Base-by-base conservation (phyloP, 148 eudicot genomes). In the Nepenthes mirabilis region DNA sequence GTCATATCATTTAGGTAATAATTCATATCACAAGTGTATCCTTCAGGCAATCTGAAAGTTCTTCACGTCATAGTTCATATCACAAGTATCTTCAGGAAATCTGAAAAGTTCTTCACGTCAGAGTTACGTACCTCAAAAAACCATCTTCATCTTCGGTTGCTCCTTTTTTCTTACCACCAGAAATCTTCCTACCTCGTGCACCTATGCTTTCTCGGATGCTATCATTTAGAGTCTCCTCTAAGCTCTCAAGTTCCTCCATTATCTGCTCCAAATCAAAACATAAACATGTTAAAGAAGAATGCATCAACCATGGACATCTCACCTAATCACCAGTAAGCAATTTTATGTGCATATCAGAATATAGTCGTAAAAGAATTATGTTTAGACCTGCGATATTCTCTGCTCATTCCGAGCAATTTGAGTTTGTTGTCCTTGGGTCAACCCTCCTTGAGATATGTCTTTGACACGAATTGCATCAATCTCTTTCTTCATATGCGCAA, bases 361-460 rank as follows among this genome's bases (percentile, higher is more conserved):
- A 7, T n/a, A 47, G 32, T 43, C 32, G 6, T 10, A 65, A 23
- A 52, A 43, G 23, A 23, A 23, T 23, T 23, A 23, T 56, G 34
- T 34, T 57, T 65, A 58, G 37, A 93, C 99, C 97, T 93, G 91
- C 57, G 88, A 65, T 65, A 83, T 89, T 68, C 99, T 86, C 69
- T 82, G 86, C 80, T 93, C 99, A 84, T 93, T 93, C 63, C 99
- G 82, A 84, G 99, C 99, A 67, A 89, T 86, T 77, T 93, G 99
- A 60, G 99, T 93, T 72, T 93, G 99, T 57, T 93, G 99, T 47
- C 99, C 99, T 72, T 93, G 99, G 33, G 99, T 93, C 79, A 93
- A 75, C 52, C 99, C 99, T 76, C 99, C 99, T 81, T 93, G 99
- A 78, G 97, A 35, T 70, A 93, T 93, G 71, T 93, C 99, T 77